Evolutionary conservation across 1,284 basidiomycete species (phyloP), one percentile per base, ranked within the genome.

Genomic region (Ustilago lituana): DNA sequence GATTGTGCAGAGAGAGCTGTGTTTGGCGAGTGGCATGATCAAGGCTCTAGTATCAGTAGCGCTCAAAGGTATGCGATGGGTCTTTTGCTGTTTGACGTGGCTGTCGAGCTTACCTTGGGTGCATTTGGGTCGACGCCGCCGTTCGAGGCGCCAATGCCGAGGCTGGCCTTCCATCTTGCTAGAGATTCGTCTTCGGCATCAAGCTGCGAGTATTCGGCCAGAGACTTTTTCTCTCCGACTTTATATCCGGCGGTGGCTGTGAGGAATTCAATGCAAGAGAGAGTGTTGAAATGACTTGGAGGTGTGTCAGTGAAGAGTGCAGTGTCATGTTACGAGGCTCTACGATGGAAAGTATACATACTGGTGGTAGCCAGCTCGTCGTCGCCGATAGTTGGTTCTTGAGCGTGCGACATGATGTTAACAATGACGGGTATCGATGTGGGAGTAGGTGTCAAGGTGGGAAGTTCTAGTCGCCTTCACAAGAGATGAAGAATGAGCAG

Each of bases 131-230:
- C 83, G 19, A 83, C 77, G 22, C 79, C 82, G 5, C 71, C 46
- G 22, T 57, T 59, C 20, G 57, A 52, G 20, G 89, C 86, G 43
- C 86, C 87, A 70, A 94, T 89, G 51, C 93, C 93, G 31, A 95
- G 86, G 64, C 89, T 93, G 22, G 91, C 91, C 82, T 94, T 94
- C 92, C 92, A 94, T 66, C 91, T 89, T 48, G 85, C 84, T 9
- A 87, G 82, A 43, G 90, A 91, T 83, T 93, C 91, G 82, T 94
- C 92, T 61, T 90, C 85, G 11, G 89, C 90, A 83, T 94, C 92
- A 51, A 94, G 87, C 49, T 83, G 82, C 15, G 85, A 83, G 53
- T 86, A 85, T 76, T 87, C 86, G 17, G 84, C 85, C 14, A 87
- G 77, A 2, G 84, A 84, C 80, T 85, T 86, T 52, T 82, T 82